Conservation (phyloP, 495 filamentous ascomycete species). For the Diplogelasinospora grovesii region DNA sequence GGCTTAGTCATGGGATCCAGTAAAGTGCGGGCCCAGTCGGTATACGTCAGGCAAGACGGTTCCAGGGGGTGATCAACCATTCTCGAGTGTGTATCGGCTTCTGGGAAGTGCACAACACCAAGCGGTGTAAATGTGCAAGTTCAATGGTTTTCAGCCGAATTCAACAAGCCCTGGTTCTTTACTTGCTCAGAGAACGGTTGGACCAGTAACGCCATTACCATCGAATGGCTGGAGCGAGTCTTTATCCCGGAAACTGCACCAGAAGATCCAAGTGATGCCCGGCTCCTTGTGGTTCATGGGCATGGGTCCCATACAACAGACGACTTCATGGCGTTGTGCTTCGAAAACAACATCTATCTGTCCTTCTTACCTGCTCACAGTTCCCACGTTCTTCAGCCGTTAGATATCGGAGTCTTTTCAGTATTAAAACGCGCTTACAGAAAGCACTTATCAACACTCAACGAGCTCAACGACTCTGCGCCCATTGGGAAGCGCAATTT, state of each 20-base stretch:
- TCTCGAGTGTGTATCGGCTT: slow-evolving; percentile 8
- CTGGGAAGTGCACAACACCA: not conserved
- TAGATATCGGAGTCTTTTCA: too few species aligned
- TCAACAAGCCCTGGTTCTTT: slow-evolving; percentile 1
- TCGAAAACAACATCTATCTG: slow-evolving; percentile 5
- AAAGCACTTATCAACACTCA: too few species aligned
- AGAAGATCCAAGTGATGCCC: slow-evolving; percentile 1
- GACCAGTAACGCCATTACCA: not conserved
- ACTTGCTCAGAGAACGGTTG: slow-evolving; percentile 8
- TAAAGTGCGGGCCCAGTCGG: not conserved
- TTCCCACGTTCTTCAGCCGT: slow-evolving; percentile 18
- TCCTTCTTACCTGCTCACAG: slow-evolving; percentile 4
- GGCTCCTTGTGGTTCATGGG: slow-evolving; percentile 28
- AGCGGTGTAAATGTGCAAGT: slow-evolving; percentile 6
- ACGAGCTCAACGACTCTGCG: too few species aligned
- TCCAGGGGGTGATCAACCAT: not conserved
- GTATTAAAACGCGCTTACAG: too few species aligned
- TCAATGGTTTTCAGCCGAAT: slow-evolving; percentile 4
- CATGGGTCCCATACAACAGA: slow-evolving; percentile 14
- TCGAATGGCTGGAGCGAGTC: slow-evolving; percentile 5
- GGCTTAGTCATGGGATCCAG: slow-evolving; percentile 3
- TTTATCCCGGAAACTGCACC: slow-evolving; percentile 14
- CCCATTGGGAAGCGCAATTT: too few species aligned
- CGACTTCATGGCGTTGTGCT: slow-evolving; percentile 7
- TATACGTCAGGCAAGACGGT: not conserved